Evolutionary conservation across 1,284 basidiomycete genomes (phyloP), one percentile per base, ranked within the genome.

Genomic region (Porphyrellus sp.): DNA sequence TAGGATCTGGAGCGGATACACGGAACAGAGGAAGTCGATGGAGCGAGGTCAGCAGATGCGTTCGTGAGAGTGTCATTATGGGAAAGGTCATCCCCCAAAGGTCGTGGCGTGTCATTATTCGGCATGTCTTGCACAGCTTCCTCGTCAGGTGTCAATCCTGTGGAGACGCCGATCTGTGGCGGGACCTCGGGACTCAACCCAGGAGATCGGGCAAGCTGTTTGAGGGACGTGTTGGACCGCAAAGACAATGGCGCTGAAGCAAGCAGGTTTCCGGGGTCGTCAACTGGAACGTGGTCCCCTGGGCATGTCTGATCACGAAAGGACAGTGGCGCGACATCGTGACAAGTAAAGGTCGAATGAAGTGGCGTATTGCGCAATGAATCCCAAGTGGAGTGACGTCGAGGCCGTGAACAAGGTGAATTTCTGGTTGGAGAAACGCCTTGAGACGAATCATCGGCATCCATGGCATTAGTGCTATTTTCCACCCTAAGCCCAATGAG

Each of bases 401-500:
- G 54, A 18, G 54, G 56, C 35, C 56, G 61, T 20, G 56, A 30
- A 16, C 21, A 30, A 50, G 56, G 58, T 3, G 69, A 63, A 47
- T 57, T 69, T 21, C 57, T 51, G 27, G 63, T 68, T 23, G 62
- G 39, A 12, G 63, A 60, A 27, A 59, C 64, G 18, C 65, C 68
- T 48, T 63, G 65, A n/a, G 69, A 67, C n/a, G 69, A 70, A 53
- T 67, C 65, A 48, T 65, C 65, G 24, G 65, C 59, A 38, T 70
- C 70, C 58, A 58, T 67, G 42, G 53, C 55, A 54, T 53, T 63
- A 47, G 63, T 59, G 34, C 59, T 59, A 49, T 69, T 63, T 30
- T 64, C 62, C 37, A 53, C 57, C 63, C 62, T 63, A 40, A 75
- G 60, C 18, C 64, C 67, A 38, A 77, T 65, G 55, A 72, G 59